These are phyloP conservation scores for Trichoderma asperelloides DNA, from an alignment of 495 filamentous ascomycete genomes.

Conservation along the genomic window DNA sequence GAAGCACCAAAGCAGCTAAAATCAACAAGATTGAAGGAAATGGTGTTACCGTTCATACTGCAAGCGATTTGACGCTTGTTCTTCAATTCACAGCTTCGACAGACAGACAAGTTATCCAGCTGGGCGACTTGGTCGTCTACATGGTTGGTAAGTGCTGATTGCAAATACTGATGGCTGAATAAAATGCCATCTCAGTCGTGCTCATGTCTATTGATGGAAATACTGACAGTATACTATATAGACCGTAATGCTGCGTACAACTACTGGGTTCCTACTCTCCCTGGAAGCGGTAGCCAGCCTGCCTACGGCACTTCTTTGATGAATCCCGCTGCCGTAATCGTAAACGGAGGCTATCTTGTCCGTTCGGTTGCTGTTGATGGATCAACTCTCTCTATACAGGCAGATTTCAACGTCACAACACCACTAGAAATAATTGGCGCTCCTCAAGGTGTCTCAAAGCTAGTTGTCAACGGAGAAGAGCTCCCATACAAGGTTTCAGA, in stretches of 20 bases:
- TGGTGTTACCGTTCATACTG: not conserved
- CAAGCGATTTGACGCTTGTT: not conserved
- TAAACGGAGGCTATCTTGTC: conserved; percentile 43
- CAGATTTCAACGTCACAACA: conserved; percentile 58
- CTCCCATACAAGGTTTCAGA: conserved; percentile 16
- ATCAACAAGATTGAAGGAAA: conserved; percentile 28
- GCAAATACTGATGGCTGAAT: too few species aligned
- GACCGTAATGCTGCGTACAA: conserved; percentile 44
- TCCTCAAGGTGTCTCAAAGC: conserved; percentile 26
- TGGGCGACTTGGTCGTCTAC: not conserved
- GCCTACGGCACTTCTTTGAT: conserved; percentile 21
- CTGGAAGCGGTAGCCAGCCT: not conserved
- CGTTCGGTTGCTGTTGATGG: conserved; percentile 44
- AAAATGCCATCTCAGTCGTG: conserved; percentile 9
- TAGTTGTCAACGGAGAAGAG: conserved; percentile 55
- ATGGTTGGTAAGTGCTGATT: not conserved
- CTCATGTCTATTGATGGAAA: conserved; percentile 19
- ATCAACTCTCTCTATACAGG: conserved; percentile 45
- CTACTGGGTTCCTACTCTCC: conserved; percentile 44
- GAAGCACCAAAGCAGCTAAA: conserved; percentile 13
- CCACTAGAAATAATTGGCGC: conserved; percentile 50
- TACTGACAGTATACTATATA: conserved; percentile 10
- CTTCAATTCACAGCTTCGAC: not conserved
- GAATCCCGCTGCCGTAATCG: conserved; percentile 26
- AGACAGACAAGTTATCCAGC: not conserved